Percentiles rank a stretch among this genome's conserved stretches.
Conservation (phyloP, 768 basidiomycete species). For the Suillus paluster region DNA sequence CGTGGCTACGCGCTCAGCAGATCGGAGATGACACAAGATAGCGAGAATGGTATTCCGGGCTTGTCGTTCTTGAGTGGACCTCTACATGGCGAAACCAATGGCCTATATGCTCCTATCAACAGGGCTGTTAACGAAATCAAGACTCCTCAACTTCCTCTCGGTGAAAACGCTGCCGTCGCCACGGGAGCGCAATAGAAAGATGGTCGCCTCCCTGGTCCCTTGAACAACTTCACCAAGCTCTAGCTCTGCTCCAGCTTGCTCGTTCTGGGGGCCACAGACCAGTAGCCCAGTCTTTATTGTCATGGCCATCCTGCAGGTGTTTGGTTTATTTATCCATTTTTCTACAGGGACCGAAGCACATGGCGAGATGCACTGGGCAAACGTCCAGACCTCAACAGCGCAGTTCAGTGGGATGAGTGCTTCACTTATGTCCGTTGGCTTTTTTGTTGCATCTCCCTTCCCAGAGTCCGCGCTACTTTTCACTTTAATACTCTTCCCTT, state of each 20-base stretch:
- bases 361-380: slow-evolving; percentile 23
- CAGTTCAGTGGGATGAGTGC: slow-evolving; percentile 18
- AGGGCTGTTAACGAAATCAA: slow-evolving; percentile 53
- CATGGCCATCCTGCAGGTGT: slow-evolving; percentile 14
- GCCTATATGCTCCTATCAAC: slow-evolving; percentile 43
- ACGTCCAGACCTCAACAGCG: slow-evolving; percentile 15
- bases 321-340: slow-evolving; percentile 38
- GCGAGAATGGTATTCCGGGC: slow-evolving; percentile 46
- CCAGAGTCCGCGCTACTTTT: slow-evolving; percentile 8
- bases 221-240: slow-evolving; percentile 9
- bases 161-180: slow-evolving; percentile 61
- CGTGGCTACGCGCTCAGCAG: slow-evolving; percentile 41
- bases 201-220: slow-evolving; percentile 3
- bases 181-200: slow-evolving; percentile 43
- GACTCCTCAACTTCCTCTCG: slow-evolving; percentile 62
- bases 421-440: slow-evolving; percentile 22
- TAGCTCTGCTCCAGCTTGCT: slow-evolving; percentile 7
- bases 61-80: slow-evolving; percentile 35
- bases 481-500: slow-evolving; percentile 6
- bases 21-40: slow-evolving; percentile 45
- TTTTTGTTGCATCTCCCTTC: slow-evolving; percentile 16
- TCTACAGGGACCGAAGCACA: slow-evolving; percentile 35
- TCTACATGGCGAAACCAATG: slow-evolving; percentile 39
- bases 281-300: slow-evolving; percentile 20
- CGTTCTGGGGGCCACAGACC: slow-evolving; percentile 10